Evolutionary conservation across 2,329 filamentous ascomycete species (phyloP).

Genomic region (Huntiella abstrusa): DNA sequence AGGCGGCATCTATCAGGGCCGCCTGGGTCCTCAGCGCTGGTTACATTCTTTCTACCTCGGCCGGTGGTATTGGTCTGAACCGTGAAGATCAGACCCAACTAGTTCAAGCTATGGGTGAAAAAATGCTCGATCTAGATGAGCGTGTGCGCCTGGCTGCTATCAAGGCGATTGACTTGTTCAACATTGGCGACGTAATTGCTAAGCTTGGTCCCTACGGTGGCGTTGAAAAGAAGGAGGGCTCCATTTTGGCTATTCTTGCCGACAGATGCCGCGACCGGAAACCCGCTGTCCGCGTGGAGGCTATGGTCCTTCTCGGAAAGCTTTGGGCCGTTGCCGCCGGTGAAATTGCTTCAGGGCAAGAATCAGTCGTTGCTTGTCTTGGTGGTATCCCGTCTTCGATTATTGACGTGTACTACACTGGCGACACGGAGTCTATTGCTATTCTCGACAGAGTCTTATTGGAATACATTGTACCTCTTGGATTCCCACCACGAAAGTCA

Average conservation of each 20-base stretch:
- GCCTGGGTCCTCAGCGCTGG: conserved; percentile 75
- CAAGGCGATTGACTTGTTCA: conserved; percentile 62
- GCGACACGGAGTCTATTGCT: conserved; percentile 70
- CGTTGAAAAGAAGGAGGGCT: conserved; percentile 56
- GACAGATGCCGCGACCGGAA: conserved; percentile 81
- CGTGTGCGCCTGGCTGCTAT: conserved; percentile 82
- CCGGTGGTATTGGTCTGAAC: conserved; percentile 73
- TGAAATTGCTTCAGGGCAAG: conserved; percentile 68
- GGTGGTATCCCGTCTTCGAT: conserved; percentile 70
- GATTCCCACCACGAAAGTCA: conserved; percentile 55
- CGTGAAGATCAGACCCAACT: conserved; percentile 62
- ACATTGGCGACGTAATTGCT: conserved; percentile 59
- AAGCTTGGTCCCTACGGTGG: conserved; percentile 65
- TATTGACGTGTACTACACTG: conserved; percentile 75
- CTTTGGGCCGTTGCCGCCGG: conserved; percentile 89
- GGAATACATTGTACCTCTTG: conserved; percentile 76
- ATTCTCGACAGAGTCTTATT: conserved; percentile 70
- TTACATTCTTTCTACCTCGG: conserved; percentile 76
- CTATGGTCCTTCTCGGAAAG: conserved; percentile 65
- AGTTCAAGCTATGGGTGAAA: conserved; percentile 55
- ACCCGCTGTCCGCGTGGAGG: conserved; percentile 61
- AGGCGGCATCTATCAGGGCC: conserved; percentile 60
- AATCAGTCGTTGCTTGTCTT: conserved; percentile 54
- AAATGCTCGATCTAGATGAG: conserved; percentile 76
- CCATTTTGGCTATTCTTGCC: conserved; percentile 62